Base-by-base conservation (phyloP, 495 filamentous ascomycete species). In the Aspergillus carlsbadensis region DNA sequence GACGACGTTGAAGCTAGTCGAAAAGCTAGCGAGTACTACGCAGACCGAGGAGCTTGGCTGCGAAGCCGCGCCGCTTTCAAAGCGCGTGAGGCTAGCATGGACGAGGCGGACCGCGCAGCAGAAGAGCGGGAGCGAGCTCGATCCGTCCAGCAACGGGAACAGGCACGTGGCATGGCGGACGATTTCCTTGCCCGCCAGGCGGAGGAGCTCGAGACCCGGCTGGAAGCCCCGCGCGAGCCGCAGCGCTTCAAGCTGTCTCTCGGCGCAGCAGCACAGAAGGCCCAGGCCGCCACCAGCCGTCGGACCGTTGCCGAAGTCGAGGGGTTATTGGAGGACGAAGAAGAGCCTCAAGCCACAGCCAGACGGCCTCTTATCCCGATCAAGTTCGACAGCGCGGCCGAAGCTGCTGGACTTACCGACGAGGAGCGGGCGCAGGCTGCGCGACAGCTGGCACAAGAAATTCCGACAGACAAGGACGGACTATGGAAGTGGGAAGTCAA, bases 161-260 rank as follows among this genome's bases (percentile, higher is more conserved):
- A 90, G 54, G 90, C 89, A 1, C 80, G 86, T 40, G 91, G 87
- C 33, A 86, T 92, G 86, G 94, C 94, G 11, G 94, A 98, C 67
- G 87, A 87, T 49, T 97, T 97, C 86, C 83, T 98, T 21, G 90
- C 90, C 51, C 84, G 87, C 44, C 91, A 96, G 69, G 91, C 91
- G 0, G 82, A 90, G 64, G 93, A 96, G 65, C 80, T 97, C 68
- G 87, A 89, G 65, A 54, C 65, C 37, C 76, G 75, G 21, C 54
- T 61, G 22, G 76, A 85, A 59, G 77, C 81, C 31, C 84, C 86
- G 8, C 72, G 78, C 34, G 90, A 93, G 60, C 88, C 90, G 0
- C 87, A 91, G 68, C 88, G 87, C 45, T 96, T 98, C 83, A 97
- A 95, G 73, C 80, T 98, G 31, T 95, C 91, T 1, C 87, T 98